Evolutionary conservation across 441 rosid genomes (phyloP).

Genomic region (Bruguiera hainesii): DNA sequence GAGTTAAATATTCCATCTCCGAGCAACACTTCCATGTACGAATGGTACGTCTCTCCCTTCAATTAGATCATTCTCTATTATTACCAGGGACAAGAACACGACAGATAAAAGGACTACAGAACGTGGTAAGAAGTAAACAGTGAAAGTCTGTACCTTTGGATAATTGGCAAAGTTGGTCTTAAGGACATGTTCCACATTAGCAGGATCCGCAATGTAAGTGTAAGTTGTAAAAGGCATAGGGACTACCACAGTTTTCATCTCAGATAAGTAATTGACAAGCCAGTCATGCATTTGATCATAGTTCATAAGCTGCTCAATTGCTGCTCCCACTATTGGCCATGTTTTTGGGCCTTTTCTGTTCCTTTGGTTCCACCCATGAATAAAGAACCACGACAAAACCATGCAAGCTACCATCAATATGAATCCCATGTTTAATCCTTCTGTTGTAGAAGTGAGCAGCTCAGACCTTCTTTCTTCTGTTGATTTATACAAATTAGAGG

Average conservation of each 20-base stretch:
- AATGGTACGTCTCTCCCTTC: slow-evolving; percentile 87
- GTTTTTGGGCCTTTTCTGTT: slow-evolving; percentile 72
- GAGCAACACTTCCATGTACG: slow-evolving; percentile 91
- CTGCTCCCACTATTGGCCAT: slow-evolving; percentile 93
- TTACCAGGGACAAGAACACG: background rate
- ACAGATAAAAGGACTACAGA: background rate
- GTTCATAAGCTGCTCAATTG: slow-evolving; percentile 73
- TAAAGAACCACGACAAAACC: slow-evolving; percentile 56
- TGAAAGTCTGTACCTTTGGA: slow-evolving; percentile 54
- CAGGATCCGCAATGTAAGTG: slow-evolving; percentile 91
- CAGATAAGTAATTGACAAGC: slow-evolving; percentile 66
- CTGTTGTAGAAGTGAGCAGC: slow-evolving; percentile 12
- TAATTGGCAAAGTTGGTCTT: slow-evolving; percentile 79
- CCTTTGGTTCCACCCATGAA: slow-evolving; percentile 76
- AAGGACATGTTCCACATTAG: slow-evolving; percentile 83
- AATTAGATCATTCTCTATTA: slow-evolving; percentile 10
- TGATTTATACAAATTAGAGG: slow-evolving; percentile 6
- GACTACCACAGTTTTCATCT: slow-evolving; percentile 66
- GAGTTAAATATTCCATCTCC: slow-evolving; percentile 91
- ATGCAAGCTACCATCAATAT: slow-evolving; percentile 36
- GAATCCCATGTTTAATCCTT: slow-evolving; percentile 40
- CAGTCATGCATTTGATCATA: slow-evolving; percentile 90
- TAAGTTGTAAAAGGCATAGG: slow-evolving; percentile 90
- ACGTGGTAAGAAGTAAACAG: background rate
- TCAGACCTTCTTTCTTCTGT: slow-evolving; percentile 18